Conservation (phyloP, 768 basidiomycete species). For the Lepiota brunneoincarnata region DNA sequence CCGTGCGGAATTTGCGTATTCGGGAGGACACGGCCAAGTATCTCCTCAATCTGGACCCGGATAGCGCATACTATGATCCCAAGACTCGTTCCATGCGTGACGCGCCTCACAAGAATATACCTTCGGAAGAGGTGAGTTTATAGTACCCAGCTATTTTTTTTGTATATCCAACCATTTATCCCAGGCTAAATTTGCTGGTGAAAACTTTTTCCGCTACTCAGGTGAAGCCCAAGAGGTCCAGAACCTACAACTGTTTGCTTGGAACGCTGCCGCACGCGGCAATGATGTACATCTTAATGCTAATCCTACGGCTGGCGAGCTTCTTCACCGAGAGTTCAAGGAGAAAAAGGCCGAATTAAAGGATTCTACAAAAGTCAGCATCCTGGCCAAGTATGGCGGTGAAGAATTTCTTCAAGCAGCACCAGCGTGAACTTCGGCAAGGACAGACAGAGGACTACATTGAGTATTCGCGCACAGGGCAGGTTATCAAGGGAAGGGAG, state of each 20-base stretch:
- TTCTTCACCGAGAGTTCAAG: conserved; percentile 86
- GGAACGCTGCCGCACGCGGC: conserved; percentile 91
- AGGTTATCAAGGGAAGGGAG: conserved; percentile 90
- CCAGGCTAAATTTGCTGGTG: conserved; percentile 89
- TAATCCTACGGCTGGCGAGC: conserved; percentile 93
- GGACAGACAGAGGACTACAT: conserved; percentile 98
- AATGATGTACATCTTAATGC: conserved; percentile 96
- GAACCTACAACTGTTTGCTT: conserved; percentile 92
- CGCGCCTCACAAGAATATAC: conserved; percentile 74
- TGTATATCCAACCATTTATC: conserved; percentile 4
- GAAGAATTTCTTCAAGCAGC: conserved; percentile 86
- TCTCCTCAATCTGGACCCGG: conserved; percentile 91
- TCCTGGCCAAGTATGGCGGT: conserved; percentile 92
- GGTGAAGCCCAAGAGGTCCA: conserved; percentile 95
- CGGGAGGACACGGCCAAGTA: conserved; percentile 99
- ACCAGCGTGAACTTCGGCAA: conserved; percentile 88
- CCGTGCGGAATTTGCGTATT: conserved; percentile 96
- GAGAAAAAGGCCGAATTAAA: conserved; percentile 92
- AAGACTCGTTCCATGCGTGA: conserved; percentile 99
- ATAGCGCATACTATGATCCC: conserved; percentile 97
- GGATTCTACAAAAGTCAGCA: conserved; percentile 85
- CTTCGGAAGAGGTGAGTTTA: conserved; percentile 80
- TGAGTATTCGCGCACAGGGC: conserved; percentile 91
- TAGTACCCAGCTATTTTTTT: not conserved
- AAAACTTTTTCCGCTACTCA: conserved; percentile 90